Evolutionary conservation across 2,329 filamentous ascomycete species (phyloP).

Genomic region (Pestalotiopsis sp.): DNA sequence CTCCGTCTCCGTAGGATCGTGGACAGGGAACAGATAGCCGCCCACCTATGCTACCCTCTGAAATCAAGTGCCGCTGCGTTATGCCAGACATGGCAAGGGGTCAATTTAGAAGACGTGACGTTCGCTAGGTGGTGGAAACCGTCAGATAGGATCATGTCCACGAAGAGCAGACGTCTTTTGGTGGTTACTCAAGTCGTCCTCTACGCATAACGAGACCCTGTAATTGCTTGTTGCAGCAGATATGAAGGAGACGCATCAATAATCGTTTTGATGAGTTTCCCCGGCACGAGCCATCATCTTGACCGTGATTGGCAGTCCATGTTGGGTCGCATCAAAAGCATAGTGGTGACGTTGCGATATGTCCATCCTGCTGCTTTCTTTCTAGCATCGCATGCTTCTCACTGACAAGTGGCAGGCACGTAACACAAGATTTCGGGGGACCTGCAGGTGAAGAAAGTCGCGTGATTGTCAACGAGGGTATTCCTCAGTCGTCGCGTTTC

Average conservation of each 20-base stretch:
- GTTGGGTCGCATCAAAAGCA: neutral
- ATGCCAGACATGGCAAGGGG: neutral
- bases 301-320: neutral
- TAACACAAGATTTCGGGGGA: neutral
- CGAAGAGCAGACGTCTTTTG: neutral
- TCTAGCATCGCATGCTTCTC: neutral
- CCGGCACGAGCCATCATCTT: neutral
- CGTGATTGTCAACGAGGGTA: neutral
- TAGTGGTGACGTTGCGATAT: neutral
- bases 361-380: neutral
- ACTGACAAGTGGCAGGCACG: neutral
- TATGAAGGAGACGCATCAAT: no score
- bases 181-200: neutral
- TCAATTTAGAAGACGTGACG: neutral
- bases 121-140: neutral
- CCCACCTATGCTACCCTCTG: neutral
- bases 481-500: neutral
- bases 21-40: neutral
- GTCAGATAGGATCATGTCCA: neutral
- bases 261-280: neutral
- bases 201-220: no score
- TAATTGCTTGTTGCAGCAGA: no score
- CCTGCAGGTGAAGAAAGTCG: neutral
- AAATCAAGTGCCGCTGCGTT: neutral
- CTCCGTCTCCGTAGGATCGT: neutral